phyloP scores from a whole-genome alignment of 495 filamentous ascomycete species.

The Aspergillus egyptiacus region DNA sequence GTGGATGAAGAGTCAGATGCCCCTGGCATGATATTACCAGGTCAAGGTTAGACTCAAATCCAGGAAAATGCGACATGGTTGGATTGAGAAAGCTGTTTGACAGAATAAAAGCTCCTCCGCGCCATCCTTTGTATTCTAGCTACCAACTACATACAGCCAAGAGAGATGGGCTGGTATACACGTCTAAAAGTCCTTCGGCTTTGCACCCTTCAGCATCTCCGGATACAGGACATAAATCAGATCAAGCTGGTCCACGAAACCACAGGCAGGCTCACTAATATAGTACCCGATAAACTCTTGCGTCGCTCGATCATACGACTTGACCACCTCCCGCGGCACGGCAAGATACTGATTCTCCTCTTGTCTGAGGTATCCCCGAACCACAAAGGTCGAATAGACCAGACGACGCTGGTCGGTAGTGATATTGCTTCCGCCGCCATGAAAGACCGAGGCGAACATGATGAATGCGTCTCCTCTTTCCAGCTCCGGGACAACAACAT shows the following conservation, averaged over 20 bases:
- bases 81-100: no score
- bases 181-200: constrained; percentile 14
- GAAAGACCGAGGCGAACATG: constrained; percentile 34
- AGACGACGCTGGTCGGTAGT: constrained; percentile 20
- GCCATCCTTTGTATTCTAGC: no score
- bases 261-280: constrained; percentile 15
- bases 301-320: constrained; percentile 11
- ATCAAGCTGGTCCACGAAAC: constrained; percentile 15
- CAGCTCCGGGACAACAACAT: constrained; percentile 17
- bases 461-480: constrained; percentile 33
- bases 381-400: constrained; percentile 28
- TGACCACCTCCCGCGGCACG: constrained; percentile 9
- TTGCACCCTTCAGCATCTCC: constrained; percentile 5
- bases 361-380: constrained; percentile 28
- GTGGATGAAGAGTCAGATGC: no score
- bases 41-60: no score
- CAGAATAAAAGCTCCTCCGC: no score
- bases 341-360: constrained; percentile 24
- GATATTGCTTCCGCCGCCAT: constrained; percentile 29
- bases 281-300: constrained; percentile 17
- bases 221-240: constrained; percentile 11
- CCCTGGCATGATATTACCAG: no score
- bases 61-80: no score
- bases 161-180: no score
- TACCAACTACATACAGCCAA: no score